Evolutionary conservation across 441 rosid genomes (phyloP), one percentile per base, ranked within the genome.

Genomic region (Syzygium malaccense): DNA sequence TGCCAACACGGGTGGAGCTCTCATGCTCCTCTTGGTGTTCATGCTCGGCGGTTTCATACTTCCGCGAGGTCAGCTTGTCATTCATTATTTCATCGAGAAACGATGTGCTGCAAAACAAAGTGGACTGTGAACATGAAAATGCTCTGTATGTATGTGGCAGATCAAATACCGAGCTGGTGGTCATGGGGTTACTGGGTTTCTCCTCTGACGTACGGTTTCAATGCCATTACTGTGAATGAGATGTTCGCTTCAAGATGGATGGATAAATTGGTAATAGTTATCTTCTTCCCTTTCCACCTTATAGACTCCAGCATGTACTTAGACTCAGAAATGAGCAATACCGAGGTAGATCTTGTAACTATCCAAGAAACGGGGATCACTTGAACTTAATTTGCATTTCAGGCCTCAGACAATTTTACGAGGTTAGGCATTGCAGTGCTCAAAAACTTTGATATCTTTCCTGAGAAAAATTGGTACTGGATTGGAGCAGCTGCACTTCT

Each of bases 41-140:
- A 86, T 98, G 92, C 94, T 96, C 5, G 99, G 98, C 49, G 99
- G 99, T 30, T 97, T 98, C 93, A 94, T 97, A 57, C 86, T 97
- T 86, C 98, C 97, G n/a, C 91, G 91, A 92, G 86, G 98, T 97
- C 55, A 79, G 88, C 45, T 84, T n/a, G 18, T 9, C 33, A 49
- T 53, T 55, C 54, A 85, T 80, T 68, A 66, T 49, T 75, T 84
- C 62, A 23, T 32, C 30, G 66, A 88, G 41, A 86, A 19, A 48
- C 17, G 19, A 33, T 58, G 84, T 30, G 54, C 33, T 25, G 53
- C 83, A 75, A 75, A 75, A 48, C 53, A 75, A 75, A 75, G 53
- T 41, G 83, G n/a, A 75, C 51, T 41, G 51, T 75, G 83, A 75
- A 75, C n/a, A 48, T 75, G 83, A 75, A 75, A 71, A 75, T 75